Evolutionary conservation across 768 basidiomycete genomes (phyloP).

Genomic region (Trichaptum fuscoviolaceum): DNA sequence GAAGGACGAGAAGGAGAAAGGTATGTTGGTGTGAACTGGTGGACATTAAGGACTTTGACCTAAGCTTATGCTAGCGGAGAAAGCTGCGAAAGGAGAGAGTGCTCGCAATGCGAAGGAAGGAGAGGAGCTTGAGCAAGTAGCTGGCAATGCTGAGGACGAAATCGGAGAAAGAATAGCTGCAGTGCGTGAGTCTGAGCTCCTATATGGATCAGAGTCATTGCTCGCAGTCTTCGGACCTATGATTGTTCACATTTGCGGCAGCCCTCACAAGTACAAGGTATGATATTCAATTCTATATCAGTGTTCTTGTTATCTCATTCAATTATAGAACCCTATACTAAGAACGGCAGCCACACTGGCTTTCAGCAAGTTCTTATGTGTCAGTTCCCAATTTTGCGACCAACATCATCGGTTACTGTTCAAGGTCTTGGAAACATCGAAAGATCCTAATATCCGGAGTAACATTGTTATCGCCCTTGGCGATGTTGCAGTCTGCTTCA

Average conservation of each 20-base stretch:
- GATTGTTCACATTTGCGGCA: slow-evolving; percentile 85
- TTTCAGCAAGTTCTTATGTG: slow-evolving; percentile 94
- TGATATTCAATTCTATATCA: slow-evolving; percentile 12
- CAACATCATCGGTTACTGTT: slow-evolving; percentile 83
- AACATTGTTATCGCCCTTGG: slow-evolving; percentile 98
- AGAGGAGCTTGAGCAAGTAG: slow-evolving; percentile 95
- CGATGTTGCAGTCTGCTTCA: slow-evolving; percentile 98
- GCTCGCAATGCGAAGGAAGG: slow-evolving; percentile 41
- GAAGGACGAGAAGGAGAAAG: slow-evolving; percentile 82
- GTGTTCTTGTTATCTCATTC: slow-evolving; percentile 1
- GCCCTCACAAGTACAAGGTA: slow-evolving; percentile 89
- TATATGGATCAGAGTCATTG: slow-evolving; percentile 79
- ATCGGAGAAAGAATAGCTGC: slow-evolving; percentile 88
- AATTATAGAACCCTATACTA: slow-evolving; percentile 75
- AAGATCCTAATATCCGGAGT: slow-evolving; percentile 83
- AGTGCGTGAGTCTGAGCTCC: slow-evolving; percentile 80
- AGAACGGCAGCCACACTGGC: slow-evolving; percentile 84
- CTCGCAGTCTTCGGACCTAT: slow-evolving; percentile 85
- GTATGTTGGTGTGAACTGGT: slow-evolving; percentile 35
- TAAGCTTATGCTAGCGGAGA: slow-evolving; percentile 46
- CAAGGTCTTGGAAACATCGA: slow-evolving; percentile 89
- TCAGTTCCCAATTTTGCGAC: slow-evolving; percentile 93
- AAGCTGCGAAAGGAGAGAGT: slow-evolving; percentile 39
- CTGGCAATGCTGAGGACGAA: slow-evolving; percentile 96
- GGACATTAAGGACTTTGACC: background rate